These are phyloP conservation scores for Anthracocystis setariae DNA, from an alignment of 1,284 basidiomycete species.

Conservation along the genomic window DNA sequence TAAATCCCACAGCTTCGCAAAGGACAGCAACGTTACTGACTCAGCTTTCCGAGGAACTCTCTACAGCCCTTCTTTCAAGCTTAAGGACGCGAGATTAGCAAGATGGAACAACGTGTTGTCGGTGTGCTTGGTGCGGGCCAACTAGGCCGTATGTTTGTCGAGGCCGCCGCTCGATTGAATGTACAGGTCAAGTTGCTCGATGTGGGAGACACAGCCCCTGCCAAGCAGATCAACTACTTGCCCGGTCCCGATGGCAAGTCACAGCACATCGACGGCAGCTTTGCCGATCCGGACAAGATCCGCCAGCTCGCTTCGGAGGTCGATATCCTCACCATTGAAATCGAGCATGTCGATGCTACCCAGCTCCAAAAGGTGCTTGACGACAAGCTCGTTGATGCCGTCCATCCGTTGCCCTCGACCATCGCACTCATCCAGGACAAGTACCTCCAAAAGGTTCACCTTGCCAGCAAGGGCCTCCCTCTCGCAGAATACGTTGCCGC, in stretches of 20 bases:
- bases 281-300: conserved; percentile 84
- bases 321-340: conserved; percentile 93
- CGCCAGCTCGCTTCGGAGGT: conserved; percentile 81
- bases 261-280: conserved; percentile 86
- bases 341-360: conserved; percentile 90
- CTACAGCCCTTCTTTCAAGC: background rate
- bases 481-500: conserved; percentile 76
- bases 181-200: conserved; percentile 90
- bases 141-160: conserved; percentile 95
- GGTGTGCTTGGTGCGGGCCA: conserved; percentile 83
- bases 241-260: conserved; percentile 57
- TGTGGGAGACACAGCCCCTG: conserved; percentile 80
- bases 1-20: background rate
- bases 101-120: conserved; percentile 54
- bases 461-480: conserved; percentile 70
- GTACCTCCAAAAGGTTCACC: conserved; percentile 84
- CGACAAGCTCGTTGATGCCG: conserved; percentile 67
- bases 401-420: conserved; percentile 86
- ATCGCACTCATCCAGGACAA: conserved; percentile 96
- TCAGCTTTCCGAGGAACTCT: background rate
- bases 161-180: conserved; percentile 87
- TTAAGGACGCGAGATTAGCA: background rate
- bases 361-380: conserved; percentile 73
- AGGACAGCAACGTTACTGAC: too few species aligned
- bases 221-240: conserved; percentile 79